Evolutionary conservation across 129 eudicot genomes (phyloP), one percentile per base, ranked within the genome.

Genomic region (Ambrosia trifida): DNA sequence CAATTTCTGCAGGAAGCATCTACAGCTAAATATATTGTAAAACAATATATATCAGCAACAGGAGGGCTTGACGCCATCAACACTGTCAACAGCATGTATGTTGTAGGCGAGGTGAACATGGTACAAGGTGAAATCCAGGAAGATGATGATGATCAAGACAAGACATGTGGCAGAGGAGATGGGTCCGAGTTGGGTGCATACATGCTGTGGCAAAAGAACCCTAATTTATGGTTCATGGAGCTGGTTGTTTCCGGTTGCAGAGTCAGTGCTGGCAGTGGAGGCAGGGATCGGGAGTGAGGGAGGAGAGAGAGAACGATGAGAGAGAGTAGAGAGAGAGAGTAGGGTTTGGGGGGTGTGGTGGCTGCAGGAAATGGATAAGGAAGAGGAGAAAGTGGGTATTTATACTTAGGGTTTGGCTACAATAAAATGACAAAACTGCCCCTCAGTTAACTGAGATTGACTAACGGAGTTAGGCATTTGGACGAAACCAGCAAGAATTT

Each of bases 21-120:
- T 5, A 83, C 80, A 4, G 95, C 97, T 28, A 90, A 87, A 74
- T 90, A 90, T 83, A 90, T 90, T 13, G 95, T 90, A 41, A 88
- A 79, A 47, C 97, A 91, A 61, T 91, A 85, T 63, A 49, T 85
- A 77, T 95, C 97, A 18, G 95, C 95, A 35, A 83, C 82, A 36
- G 95, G 97, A 32, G 97, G 97, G 40, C 61, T 62, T 62, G 76
- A 76, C 1, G 91, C 79, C 10, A 66, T 87, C 10, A 74, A 81
- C 72, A 50, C 83, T 0, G 68, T 81, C 30, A 50, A 46, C 31
- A 91, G 91, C 88, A 91, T 88, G 89, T 88, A 82, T 46, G 91
- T 87, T 1, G 85, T 87, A 60, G 95, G 97, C 44, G 86, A 87
- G 62, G 91, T 91, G 33, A 78, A 79, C 69, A 74, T 83, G 73